A percentile compares a stretch with the other conserved stretches of the same genome.
Conservation (phyloP, 768 basidiomycete genomes). For the Russula foetens region DNA sequence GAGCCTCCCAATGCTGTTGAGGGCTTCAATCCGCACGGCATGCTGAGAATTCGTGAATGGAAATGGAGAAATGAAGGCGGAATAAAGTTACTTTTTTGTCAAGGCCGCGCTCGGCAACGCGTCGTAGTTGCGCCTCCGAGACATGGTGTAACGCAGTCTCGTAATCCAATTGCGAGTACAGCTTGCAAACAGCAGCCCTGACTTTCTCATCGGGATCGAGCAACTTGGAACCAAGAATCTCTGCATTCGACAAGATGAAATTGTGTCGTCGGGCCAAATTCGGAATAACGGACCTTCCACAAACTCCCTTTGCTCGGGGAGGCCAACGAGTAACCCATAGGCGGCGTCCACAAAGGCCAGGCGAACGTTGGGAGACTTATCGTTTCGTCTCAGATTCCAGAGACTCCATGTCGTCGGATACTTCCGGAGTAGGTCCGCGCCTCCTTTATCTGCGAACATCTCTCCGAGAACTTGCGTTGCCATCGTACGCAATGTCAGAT, state of each 20-base stretch:
- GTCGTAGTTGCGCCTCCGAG: conserved; percentile 48
- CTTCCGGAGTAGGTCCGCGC: conserved; percentile 64
- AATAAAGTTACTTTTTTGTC: conserved; percentile 70
- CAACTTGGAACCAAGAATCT: conserved; percentile 54
- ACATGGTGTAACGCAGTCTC: conserved; percentile 85
- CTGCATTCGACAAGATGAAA: conserved; percentile 28
- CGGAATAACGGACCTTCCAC: conserved; percentile 57
- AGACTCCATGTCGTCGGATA: conserved; percentile 80
- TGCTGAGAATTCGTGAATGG: conserved; percentile 29
- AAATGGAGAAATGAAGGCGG: not conserved
- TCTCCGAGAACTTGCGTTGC: conserved; percentile 84
- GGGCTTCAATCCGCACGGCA: conserved; percentile 64
- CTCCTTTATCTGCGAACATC: conserved; percentile 79
- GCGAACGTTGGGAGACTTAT: conserved; percentile 64
- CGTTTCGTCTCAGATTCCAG: conserved; percentile 75
- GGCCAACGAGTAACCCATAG: conserved; percentile 49
- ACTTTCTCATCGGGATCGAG: conserved; percentile 89
- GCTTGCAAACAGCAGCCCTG: conserved; percentile 72
- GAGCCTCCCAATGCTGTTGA: conserved; percentile 65
- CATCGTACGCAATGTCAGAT: conserved; percentile 59
- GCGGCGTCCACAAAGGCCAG: conserved; percentile 70
- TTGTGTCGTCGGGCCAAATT: not conserved
- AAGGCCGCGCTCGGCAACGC: conserved; percentile 59
- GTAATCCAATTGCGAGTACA: conserved; percentile 81
- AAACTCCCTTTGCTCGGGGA: conserved; percentile 57